A percentile compares a stretch with the other conserved stretches of the same genome.
Conservation (phyloP, 495 filamentous ascomycete genomes). For the Aspergillus heteromorphus region DNA sequence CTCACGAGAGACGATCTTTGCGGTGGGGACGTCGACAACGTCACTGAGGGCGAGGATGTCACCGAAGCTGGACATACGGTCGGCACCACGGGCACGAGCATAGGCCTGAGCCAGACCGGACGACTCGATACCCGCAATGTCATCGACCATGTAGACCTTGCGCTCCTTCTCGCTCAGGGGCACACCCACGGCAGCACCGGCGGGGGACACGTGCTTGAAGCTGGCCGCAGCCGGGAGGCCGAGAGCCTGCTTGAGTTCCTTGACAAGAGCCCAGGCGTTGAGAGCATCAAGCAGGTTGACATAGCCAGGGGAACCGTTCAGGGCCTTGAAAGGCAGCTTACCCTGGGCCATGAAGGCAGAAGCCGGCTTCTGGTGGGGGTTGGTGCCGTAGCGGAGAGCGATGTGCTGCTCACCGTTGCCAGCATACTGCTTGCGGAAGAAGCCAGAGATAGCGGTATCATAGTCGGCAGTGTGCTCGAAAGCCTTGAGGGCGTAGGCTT, state of each 20-base stretch:
- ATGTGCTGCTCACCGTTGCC: conserved; percentile 77
- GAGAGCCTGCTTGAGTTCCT: conserved; percentile 87
- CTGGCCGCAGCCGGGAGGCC: conserved; percentile 88
- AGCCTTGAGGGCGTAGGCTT: conserved; percentile 88
- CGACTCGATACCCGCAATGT: conserved; percentile 79
- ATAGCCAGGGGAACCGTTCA: conserved; percentile 89
- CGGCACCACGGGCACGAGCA: conserved; percentile 87
- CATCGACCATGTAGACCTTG: conserved; percentile 97
- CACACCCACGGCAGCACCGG: conserved; percentile 88
- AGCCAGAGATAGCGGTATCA: conserved; percentile 87
- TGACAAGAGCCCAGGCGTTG: conserved; percentile 94
- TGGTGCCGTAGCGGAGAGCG: conserved; percentile 86
- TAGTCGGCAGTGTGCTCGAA: conserved; percentile 99
- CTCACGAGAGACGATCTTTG: conserved; percentile 94
- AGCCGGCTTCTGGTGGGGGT: conserved; percentile 96
- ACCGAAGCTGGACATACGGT: conserved; percentile 96
- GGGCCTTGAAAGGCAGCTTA: conserved; percentile 89
- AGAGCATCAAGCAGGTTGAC: conserved; percentile 95
- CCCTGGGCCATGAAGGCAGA: conserved; percentile 68
- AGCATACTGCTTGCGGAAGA: conserved; percentile 96
- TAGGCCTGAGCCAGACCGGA: conserved; percentile 90
- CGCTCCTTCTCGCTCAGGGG: conserved; percentile 79
- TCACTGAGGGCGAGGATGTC: conserved; percentile 93
- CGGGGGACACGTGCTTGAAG: conserved; percentile 99
- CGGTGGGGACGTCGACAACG: conserved; percentile 81